These are phyloP conservation scores for Penicillium turbatum DNA, from an alignment of 495 filamentous ascomycete genomes.

Conservation along the genomic window DNA sequence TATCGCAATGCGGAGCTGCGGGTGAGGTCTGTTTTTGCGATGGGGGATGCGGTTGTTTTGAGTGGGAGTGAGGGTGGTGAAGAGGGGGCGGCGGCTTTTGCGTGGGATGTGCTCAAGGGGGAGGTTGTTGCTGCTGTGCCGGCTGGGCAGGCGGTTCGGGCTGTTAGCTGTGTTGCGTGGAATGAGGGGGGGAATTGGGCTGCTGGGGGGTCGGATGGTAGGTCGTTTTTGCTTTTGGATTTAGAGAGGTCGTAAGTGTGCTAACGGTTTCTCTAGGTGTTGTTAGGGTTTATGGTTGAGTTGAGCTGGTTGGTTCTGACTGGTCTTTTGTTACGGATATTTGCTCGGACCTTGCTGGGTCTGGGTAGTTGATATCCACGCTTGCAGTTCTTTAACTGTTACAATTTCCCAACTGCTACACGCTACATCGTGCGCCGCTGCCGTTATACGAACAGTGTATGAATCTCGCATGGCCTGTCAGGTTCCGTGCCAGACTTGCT, in stretches of 20 bases:
- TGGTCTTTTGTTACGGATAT: too few species aligned
- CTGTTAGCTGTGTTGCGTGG: slow-evolving; percentile 66
- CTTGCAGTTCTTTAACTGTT: too few species aligned
- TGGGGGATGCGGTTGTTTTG: slow-evolving; percentile 71
- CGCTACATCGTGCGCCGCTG: not conserved
- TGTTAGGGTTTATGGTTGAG: slow-evolving; percentile 25
- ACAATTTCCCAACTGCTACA: not conserved
- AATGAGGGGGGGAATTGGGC: slow-evolving; percentile 65
- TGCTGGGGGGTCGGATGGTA: slow-evolving; percentile 59
- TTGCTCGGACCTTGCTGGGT: too few species aligned
- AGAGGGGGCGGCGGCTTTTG: slow-evolving; percentile 58
- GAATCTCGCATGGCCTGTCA: not conserved
- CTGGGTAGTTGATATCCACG: too few species aligned
- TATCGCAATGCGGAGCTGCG: slow-evolving; percentile 67
- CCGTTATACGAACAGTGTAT: too few species aligned
- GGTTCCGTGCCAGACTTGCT: not conserved
- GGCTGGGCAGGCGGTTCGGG: slow-evolving; percentile 55
- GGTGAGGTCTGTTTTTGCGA: slow-evolving; percentile 66
- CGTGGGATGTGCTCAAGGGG: slow-evolving; percentile 85
- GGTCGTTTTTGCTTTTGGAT: slow-evolving; percentile 11
- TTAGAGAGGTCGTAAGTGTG: not conserved
- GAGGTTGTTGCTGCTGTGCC: slow-evolving; percentile 57
- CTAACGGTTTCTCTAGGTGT: slow-evolving; percentile 16
- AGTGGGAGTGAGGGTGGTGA: slow-evolving; percentile 69
- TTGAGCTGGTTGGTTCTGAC: not conserved